Evolutionary conservation across 2,329 filamentous ascomycete species (phyloP).

Genomic region (Claviceps maximensis): DNA sequence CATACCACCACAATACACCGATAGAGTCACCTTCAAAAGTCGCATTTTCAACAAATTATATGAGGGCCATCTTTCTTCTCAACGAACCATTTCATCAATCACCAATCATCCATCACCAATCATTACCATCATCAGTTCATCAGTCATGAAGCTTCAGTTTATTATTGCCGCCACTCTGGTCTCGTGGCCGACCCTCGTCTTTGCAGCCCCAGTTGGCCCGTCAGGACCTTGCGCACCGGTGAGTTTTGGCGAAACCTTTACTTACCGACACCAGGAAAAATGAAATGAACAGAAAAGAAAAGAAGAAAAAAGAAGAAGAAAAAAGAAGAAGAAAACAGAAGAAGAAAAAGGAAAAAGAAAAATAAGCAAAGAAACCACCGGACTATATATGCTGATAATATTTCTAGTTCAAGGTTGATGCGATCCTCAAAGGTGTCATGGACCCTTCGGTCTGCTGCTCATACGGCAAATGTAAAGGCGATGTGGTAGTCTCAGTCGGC

Average conservation of each 20-base stretch:
- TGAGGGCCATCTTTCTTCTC: too few relatives aligned
- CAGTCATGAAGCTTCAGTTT: conserved; percentile 5
- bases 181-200: conserved; percentile 8
- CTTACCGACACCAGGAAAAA: too few relatives aligned
- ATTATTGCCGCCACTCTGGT: conserved; percentile 4
- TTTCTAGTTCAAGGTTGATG: conserved; percentile 21
- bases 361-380: neutral
- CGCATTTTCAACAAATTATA: too few relatives aligned
- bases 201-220: conserved; percentile 17
- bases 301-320: too few relatives aligned
- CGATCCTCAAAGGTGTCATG: conserved; percentile 34
- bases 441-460: conserved; percentile 38
- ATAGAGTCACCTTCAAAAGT: too few relatives aligned
- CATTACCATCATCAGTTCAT: too few relatives aligned
- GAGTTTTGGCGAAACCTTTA: conserved; percentile 10
- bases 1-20: too few relatives aligned
- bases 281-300: too few relatives aligned
- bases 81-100: too few relatives aligned
- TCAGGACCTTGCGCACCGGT: conserved; percentile 23
- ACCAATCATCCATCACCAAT: neutral
- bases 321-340: too few relatives aligned
- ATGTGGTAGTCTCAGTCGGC: conserved; percentile 28
- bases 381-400: neutral
- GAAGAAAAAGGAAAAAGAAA: neutral
- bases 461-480: conserved; percentile 37